phyloP scores from a whole-genome alignment of 1,284 basidiomycete species.

The Cutaneotrichosporon cutaneum region DNA sequence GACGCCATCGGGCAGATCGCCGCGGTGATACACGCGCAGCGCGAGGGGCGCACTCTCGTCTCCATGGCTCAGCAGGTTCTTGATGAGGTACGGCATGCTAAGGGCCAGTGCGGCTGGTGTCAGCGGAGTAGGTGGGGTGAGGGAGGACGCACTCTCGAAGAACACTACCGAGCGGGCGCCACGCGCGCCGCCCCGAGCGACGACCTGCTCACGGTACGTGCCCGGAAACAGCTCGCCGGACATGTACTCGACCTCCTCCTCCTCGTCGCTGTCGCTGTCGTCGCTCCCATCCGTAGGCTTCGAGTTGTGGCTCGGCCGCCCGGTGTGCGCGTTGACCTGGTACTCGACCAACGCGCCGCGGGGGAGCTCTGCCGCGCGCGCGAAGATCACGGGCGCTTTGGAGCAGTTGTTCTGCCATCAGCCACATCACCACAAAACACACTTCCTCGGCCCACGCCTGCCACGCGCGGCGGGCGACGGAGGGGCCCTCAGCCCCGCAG shows the following conservation, averaged over 20 bases:
- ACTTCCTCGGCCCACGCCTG: conserved; percentile 36
- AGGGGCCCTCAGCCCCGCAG: conserved; percentile 47
- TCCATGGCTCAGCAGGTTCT: background rate
- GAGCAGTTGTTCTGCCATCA: conserved; percentile 33
- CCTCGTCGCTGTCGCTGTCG: conserved; percentile 29
- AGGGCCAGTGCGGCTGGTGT: background rate
- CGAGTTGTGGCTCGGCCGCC: conserved; percentile 25
- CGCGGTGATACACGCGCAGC: background rate
- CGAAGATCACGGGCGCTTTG: conserved; percentile 61
- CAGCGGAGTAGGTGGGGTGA: background rate
- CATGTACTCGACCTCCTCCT: conserved; percentile 3
- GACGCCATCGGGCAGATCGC: background rate
- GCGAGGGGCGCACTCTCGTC: background rate
- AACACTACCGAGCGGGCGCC: background rate
- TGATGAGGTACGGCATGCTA: background rate
- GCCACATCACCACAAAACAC: conserved; percentile 5
- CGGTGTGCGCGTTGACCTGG: conserved; percentile 54
- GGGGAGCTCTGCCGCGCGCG: conserved; percentile 70
- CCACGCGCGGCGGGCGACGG: conserved; percentile 56
- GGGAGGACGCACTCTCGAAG: background rate
- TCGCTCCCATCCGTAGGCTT: conserved; percentile 13
- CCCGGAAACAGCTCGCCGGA: background rate
- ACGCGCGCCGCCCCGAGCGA: background rate
- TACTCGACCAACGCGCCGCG: conserved; percentile 64
- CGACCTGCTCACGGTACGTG: background rate